Evolutionary conservation across 1,139 yeast genomes (phyloP).

Genomic region (Yamadazyma mexicana): DNA sequence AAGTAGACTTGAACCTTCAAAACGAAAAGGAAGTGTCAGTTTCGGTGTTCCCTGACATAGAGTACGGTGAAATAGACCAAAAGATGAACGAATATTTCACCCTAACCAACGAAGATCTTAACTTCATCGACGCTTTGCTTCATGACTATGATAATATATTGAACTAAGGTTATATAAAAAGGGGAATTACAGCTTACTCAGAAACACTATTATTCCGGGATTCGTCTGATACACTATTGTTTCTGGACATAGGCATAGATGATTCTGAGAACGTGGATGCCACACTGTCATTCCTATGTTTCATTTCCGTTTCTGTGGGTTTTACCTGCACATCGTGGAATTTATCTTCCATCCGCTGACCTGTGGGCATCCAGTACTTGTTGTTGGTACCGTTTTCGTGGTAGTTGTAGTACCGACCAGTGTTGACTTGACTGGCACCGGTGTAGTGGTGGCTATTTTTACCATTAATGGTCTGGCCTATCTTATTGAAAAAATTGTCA

Average conservation of each 20-base stretch:
- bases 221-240: conserved; percentile 13
- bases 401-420: conserved; percentile 40
- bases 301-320: conserved; percentile 4
- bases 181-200: conserved; percentile 4
- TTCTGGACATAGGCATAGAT: conserved; percentile 14
- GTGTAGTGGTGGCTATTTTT: conserved; percentile 35
- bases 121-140: conserved; percentile 9
- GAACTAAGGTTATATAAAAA: background rate
- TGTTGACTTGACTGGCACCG: conserved; percentile 33
- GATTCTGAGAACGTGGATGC: conserved; percentile 16
- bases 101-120: conserved; percentile 9
- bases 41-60: background rate
- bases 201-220: conserved; percentile 13
- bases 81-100: conserved; percentile 3
- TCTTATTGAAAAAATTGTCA: conserved; percentile 38
- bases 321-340: background rate
- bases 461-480: conserved; percentile 33
- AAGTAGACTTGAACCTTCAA: background rate
- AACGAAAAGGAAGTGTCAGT: background rate
- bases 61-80: background rate
- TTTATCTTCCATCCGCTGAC: conserved; percentile 9
- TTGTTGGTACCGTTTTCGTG: conserved; percentile 38
- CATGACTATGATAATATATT: conserved; percentile 9
- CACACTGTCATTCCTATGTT: conserved; percentile 22
- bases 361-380: conserved; percentile 40